phyloP scores from a whole-genome alignment of 495 filamentous ascomycete species.

The Penicillium tannophilum region DNA sequence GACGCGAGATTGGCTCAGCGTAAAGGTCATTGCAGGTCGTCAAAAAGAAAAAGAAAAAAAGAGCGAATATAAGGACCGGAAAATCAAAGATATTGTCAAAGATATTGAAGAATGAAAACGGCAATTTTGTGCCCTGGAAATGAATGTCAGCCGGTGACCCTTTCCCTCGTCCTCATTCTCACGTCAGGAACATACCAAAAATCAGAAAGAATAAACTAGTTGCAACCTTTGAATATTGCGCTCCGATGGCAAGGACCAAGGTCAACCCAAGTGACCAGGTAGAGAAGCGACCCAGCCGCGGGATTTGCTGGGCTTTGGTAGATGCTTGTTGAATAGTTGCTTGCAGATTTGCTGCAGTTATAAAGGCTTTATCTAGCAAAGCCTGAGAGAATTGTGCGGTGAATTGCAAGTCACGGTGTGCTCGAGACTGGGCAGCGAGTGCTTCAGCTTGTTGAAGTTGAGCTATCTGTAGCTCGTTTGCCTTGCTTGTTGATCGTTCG shows the following conservation, averaged over 20 bases:
- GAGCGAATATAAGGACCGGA: background rate
- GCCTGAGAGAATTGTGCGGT: constrained; percentile 40
- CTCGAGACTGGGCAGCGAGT: constrained; percentile 32
- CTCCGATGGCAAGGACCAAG: background rate
- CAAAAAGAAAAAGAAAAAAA: background rate
- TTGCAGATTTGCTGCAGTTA: constrained; percentile 44
- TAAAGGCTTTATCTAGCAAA: constrained; percentile 40
- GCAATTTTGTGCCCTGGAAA: background rate
- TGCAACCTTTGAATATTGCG: constrained; percentile 13
- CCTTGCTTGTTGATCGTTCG: constrained; percentile 36
- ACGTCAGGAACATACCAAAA: constrained; percentile 14
- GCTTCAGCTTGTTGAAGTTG: constrained; percentile 43
- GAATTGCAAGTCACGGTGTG: constrained; percentile 36
- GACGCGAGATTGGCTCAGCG: background rate
- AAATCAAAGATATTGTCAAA: background rate
- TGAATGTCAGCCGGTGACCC: background rate
- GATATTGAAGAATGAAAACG: background rate
- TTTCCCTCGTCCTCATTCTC: background rate
- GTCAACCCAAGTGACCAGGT: background rate
- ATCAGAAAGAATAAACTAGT: constrained; percentile 25
- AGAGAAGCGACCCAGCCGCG: constrained; percentile 1
- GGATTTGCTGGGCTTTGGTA: constrained; percentile 33
- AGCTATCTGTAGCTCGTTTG: constrained; percentile 36
- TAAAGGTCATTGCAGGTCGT: background rate
- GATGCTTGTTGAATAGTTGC: constrained; percentile 43